phyloP scores from a whole-genome alignment of 2,329 filamentous ascomycete genomes.

The Aspergillus sp. region DNA sequence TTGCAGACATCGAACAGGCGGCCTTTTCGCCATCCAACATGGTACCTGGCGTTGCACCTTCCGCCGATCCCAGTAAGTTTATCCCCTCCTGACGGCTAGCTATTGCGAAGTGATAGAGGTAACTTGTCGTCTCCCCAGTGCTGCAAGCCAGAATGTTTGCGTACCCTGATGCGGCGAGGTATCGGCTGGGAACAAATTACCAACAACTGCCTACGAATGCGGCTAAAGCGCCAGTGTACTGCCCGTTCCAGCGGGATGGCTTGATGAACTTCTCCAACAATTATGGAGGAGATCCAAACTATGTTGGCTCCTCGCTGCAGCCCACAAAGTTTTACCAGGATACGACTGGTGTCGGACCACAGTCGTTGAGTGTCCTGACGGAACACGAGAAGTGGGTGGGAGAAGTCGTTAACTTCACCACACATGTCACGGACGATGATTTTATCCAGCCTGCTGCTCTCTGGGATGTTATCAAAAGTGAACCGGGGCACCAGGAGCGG shows the following conservation, averaged over 20 bases:
- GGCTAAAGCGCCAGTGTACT: slow-evolving; percentile 36
- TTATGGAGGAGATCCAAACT: slow-evolving; percentile 60
- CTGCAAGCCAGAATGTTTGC: slow-evolving; percentile 61
- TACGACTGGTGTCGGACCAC: slow-evolving; percentile 12
- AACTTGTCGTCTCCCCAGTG: slow-evolving; percentile 31
- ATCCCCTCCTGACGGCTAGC: neutral
- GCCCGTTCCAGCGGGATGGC: slow-evolving; percentile 51
- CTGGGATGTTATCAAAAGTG: no score
- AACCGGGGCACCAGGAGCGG: no score
- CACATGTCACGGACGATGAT: no score
- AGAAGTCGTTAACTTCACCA: no score
- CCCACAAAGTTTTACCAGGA: slow-evolving; percentile 17
- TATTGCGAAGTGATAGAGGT: neutral
- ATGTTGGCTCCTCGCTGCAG: slow-evolving; percentile 35
- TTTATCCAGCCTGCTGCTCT: no score
- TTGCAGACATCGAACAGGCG: slow-evolving; percentile 65
- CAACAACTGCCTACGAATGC: slow-evolving; percentile 42
- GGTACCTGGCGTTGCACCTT: slow-evolving; percentile 62
- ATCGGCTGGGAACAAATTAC: slow-evolving; percentile 42
- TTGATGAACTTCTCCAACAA: slow-evolving; percentile 46
- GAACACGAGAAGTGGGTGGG: slow-evolving; percentile 30
- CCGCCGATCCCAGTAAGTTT: slow-evolving; percentile 55
- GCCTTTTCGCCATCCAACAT: slow-evolving; percentile 64
- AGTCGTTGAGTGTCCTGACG: slow-evolving; percentile 11
- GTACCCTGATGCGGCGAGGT: slow-evolving; percentile 54